phyloP scores from a whole-genome alignment of 371 early-diverging fungal genomes.

The Umbelopsis sp. region DNA sequence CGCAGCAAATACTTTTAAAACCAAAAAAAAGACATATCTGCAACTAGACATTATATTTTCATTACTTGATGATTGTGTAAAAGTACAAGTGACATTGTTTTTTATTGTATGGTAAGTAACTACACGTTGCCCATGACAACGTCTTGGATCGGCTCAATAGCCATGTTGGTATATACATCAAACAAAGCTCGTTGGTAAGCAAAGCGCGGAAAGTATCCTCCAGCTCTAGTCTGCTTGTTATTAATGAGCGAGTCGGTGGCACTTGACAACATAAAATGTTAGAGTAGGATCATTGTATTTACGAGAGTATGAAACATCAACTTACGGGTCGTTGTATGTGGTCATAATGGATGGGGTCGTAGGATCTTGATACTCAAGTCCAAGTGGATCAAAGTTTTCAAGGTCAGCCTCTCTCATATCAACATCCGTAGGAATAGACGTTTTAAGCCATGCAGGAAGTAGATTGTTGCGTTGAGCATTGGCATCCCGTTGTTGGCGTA shows the following conservation, averaged over 20 bases:
- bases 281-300: neutral
- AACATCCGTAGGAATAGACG: constrained; percentile 47
- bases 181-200: constrained; percentile 59
- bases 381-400: constrained; percentile 55
- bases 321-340: constrained; percentile 60
- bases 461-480: constrained; percentile 23
- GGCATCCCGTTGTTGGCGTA: constrained; percentile 33
- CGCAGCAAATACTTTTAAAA: neutral
- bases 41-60: neutral
- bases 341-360: constrained; percentile 43
- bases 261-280: constrained; percentile 27
- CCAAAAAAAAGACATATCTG: neutral
- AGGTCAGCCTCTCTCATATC: constrained; percentile 51
- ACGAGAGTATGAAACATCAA: constrained; percentile 8
- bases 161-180: constrained; percentile 58
- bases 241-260: constrained; percentile 45
- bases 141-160: constrained; percentile 14
- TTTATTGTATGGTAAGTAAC: neutral
- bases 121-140: neutral
- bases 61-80: no score
- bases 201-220: constrained; percentile 59
- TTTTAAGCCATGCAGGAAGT: constrained; percentile 48
- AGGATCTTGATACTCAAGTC: constrained; percentile 54
- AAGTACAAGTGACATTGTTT: no score
- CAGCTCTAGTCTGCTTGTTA: constrained; percentile 52